phyloP scores from a whole-genome alignment of 768 basidiomycete genomes.

The Clavulina sp. region DNA sequence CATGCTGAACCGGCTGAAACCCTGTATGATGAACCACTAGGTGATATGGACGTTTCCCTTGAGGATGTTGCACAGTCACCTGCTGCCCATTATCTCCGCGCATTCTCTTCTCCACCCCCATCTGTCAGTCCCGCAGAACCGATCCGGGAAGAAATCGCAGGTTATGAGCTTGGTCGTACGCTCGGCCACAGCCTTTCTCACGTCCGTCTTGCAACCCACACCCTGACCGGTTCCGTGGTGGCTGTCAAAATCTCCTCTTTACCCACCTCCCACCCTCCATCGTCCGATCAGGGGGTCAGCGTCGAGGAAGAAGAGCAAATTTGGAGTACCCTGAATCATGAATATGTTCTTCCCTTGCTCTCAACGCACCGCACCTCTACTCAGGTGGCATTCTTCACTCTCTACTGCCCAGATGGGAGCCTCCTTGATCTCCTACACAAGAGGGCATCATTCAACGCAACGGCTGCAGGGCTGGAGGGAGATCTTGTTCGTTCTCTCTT shows the following conservation, averaged over 20 bases:
- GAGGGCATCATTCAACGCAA: no score
- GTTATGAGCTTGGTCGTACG: constrained; percentile 57
- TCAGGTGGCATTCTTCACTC: constrained; percentile 66
- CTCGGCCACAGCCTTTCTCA: constrained; percentile 68
- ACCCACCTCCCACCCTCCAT: constrained; percentile 19
- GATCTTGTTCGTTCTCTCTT: constrained; percentile 78
- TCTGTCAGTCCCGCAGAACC: constrained; percentile 23
- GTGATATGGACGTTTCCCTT: no score
- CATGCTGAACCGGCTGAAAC: no score
- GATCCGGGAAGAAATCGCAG: constrained; percentile 57
- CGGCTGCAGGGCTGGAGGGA: constrained; percentile 45
- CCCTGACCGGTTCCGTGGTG: constrained; percentile 43
- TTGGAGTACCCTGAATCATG: constrained; percentile 65
- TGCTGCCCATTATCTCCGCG: constrained; percentile 13
- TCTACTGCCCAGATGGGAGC: constrained; percentile 70
- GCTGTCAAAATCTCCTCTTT: constrained; percentile 73
- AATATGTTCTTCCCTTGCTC: constrained; percentile 77
- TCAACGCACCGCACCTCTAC: constrained; percentile 36
- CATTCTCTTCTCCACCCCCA: constrained; percentile 9
- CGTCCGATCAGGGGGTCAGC: constrained; percentile 31
- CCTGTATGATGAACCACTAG: no score
- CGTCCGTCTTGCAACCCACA: constrained; percentile 49
- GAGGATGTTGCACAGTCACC: constrained; percentile 2
- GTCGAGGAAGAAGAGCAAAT: constrained; percentile 53
- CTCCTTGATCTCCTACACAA: constrained; percentile 55